Evolutionary conservation across 352 stramenopile species (phyloP).

Genomic region (Globisporangium barbulae): DNA sequence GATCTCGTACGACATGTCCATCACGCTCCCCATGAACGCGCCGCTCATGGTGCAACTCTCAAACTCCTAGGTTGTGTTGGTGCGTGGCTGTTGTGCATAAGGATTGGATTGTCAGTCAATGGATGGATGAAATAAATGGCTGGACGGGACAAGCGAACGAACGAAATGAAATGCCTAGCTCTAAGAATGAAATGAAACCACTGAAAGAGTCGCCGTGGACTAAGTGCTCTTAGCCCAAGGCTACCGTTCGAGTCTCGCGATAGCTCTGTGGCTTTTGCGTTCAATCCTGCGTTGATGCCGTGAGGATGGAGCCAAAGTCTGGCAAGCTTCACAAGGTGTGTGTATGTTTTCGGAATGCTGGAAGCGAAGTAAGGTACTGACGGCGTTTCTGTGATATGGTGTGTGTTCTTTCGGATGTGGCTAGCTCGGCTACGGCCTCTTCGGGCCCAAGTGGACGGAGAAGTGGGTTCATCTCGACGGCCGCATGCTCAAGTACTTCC

Average conservation of each 20-base stretch:
- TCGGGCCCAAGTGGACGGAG: conserved; percentile 73
- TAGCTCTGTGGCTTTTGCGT: neutral
- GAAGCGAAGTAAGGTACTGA: neutral
- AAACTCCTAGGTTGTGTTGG: neutral
- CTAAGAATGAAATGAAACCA: conserved; percentile 7
- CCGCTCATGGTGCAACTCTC: conserved; percentile 9
- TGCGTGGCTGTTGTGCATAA: neutral
- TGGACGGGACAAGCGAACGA: neutral
- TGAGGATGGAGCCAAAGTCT: conserved; percentile 51
- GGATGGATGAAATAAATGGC: neutral
- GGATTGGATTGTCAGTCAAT: neutral
- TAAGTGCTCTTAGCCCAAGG: neutral
- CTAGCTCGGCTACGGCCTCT: conserved; percentile 52
- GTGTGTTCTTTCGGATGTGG: neutral
- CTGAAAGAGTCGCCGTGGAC: neutral
- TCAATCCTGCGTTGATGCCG: neutral
- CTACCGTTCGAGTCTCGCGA: neutral
- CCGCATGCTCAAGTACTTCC: conserved; percentile 68
- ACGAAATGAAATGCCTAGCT: neutral
- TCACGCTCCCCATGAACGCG: conserved; percentile 19
- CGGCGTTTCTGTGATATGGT: neutral
- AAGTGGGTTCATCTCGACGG: conserved; percentile 80
- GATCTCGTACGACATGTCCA: conserved; percentile 22
- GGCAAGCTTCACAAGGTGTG: conserved; percentile 62
- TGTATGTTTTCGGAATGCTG: neutral